phyloP scores from a whole-genome alignment of 345 rosid genomes.

The Reutealis trisperma region DNA sequence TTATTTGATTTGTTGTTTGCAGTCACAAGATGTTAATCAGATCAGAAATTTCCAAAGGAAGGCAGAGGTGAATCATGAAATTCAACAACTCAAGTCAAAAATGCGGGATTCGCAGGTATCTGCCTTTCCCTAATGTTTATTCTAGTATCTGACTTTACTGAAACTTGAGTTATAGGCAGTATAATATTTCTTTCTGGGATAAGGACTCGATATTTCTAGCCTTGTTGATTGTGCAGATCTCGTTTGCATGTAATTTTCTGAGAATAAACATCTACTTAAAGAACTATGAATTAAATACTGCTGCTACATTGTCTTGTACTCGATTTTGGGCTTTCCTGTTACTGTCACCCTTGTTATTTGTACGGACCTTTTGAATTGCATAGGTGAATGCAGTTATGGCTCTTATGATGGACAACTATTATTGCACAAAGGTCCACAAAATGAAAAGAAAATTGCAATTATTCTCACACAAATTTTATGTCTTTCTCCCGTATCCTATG shows the following conservation, averaged over 20 bases:
- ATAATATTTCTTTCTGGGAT: background rate
- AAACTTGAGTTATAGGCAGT: background rate
- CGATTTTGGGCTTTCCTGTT: background rate
- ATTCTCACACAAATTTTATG: no score
- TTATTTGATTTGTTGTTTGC: slow-evolving; percentile 24
- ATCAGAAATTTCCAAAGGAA: slow-evolving; percentile 75
- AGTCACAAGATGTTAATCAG: slow-evolving; percentile 88
- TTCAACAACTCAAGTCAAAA: slow-evolving; percentile 89
- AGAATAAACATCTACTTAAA: background rate
- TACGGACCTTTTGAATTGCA: background rate
- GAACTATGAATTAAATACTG: background rate
- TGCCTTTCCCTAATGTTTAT: background rate
- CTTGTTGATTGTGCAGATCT: background rate
- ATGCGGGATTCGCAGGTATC: slow-evolving; percentile 99
- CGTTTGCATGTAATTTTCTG: background rate
- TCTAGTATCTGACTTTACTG: background rate
- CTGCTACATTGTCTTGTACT: background rate
- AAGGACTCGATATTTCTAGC: background rate
- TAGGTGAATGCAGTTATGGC: background rate
- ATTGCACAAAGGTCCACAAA: background rate
- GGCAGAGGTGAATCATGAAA: slow-evolving; percentile 93
- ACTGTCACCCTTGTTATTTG: background rate
- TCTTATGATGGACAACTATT: background rate
- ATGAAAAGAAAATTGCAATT: background rate
- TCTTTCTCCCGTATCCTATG: background rate